A percentile compares a stretch with the other conserved stretches of the same genome.
Conservation (phyloP, 495 filamentous ascomycete species). For the Immersiella caudata region DNA sequence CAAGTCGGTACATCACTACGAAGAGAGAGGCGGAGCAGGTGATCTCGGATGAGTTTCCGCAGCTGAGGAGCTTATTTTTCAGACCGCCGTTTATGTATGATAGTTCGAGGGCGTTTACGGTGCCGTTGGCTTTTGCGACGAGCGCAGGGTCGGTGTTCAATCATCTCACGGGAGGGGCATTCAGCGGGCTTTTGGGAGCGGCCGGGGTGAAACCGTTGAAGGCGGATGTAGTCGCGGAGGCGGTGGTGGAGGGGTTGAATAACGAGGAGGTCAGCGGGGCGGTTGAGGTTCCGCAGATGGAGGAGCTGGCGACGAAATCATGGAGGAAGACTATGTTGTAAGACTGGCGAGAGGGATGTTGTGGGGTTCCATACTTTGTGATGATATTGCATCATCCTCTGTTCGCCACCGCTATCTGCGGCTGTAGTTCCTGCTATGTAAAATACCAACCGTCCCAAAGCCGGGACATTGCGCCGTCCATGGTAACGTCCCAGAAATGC, state of each 20-base stretch:
- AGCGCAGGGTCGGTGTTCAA: constrained; percentile 72
- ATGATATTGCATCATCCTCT: not conserved
- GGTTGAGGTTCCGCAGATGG: constrained; percentile 68
- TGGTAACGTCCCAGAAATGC: not conserved
- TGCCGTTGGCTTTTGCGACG: constrained; percentile 78
- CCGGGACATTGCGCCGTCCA: constrained; percentile 6
- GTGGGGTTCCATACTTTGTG: not conserved
- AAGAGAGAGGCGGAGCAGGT: constrained; percentile 88
- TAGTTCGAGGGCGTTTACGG: constrained; percentile 73
- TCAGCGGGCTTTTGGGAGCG: constrained; percentile 74
- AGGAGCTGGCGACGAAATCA: constrained; percentile 70
- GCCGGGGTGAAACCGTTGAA: constrained; percentile 84
- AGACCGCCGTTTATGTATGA: constrained; percentile 91
- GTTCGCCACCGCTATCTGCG: not conserved
- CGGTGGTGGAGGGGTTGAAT: constrained; percentile 76
- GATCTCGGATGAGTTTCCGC: constrained; percentile 70
- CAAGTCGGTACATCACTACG: constrained; percentile 82
- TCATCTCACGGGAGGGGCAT: constrained; percentile 67
- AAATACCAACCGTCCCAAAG: not conserved
- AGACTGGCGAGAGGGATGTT: constrained; percentile 23
- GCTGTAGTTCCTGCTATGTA: not conserved
- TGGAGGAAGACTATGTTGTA: constrained; percentile 85
- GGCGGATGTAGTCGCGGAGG: constrained; percentile 82
- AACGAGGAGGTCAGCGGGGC: constrained; percentile 70
- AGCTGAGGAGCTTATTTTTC: constrained; percentile 78